Conservation (phyloP, 2,329 filamentous ascomycete genomes). For the Fusarium xyrophilum region DNA sequence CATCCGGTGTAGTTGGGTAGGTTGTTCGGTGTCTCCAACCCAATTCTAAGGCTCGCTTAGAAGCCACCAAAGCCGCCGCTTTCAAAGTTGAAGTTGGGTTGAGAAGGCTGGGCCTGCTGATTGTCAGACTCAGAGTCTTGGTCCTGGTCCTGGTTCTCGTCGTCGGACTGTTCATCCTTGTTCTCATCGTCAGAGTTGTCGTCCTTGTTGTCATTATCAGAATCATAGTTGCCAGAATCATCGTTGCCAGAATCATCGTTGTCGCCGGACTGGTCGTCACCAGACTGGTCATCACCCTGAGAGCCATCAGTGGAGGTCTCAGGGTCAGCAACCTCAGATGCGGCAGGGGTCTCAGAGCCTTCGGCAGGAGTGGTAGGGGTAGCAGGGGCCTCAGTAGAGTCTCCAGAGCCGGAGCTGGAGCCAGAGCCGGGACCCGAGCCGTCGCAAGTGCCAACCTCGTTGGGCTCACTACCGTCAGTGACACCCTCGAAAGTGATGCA, state of each 20-base stretch:
- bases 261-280: background rate
- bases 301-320: slow-evolving; percentile 5
- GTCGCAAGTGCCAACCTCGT: slow-evolving; percentile 35
- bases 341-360: background rate
- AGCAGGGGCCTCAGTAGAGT: slow-evolving; percentile 4
- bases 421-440: slow-evolving; percentile 1
- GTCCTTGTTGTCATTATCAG: background rate
- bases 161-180: background rate
- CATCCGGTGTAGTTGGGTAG: no score
- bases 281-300: background rate
- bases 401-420: background rate
- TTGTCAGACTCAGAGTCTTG: background rate
- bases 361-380: slow-evolving; percentile 9
- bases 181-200: background rate
- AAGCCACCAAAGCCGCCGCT: slow-evolving; percentile 4
- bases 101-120: background rate
- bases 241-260: background rate
- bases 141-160: background rate
- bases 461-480: slow-evolving; percentile 39
- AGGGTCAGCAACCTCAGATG: slow-evolving; percentile 2
- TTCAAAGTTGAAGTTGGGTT: background rate
- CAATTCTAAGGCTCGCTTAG: background rate
- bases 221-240: background rate
- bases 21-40: accelerated
- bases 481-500: slow-evolving; percentile 37